Base-by-base conservation (phyloP, 2,329 filamentous ascomycete species). In the Boeremia lycopersici region DNA sequence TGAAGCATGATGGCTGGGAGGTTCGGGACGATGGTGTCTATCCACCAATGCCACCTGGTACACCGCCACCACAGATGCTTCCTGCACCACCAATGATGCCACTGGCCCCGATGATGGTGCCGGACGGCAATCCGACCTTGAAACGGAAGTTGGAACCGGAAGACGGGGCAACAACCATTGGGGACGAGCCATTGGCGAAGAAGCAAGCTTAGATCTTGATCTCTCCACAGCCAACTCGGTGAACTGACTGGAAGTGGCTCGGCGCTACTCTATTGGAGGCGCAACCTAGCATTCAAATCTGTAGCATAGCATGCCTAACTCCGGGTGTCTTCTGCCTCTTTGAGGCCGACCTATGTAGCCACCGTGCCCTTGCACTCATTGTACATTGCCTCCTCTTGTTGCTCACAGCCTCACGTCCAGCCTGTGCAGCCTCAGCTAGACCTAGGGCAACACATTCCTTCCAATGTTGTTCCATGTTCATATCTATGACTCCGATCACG, bases 1-100 rank as follows among this genome's bases (percentile, higher is more conserved):
- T 95, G 80, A 82, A 85, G 73, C 75, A 77, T 35, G 76, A 82
- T 19, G 91, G 91, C 0, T 96, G 90, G 89, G 79, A 62, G 31
- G 63, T 73, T 33, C 61, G 54, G 28, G 63, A 73, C 23, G 68
- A 64, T 25, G 64, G 66, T 3, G 65, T 74, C 9, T 65, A 59
- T 41, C 70, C 73, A 15, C 71, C 72, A 1, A 54, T 71, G 56
- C 67, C 70, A 0, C 4, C 56, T 26, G 64, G 59, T 25, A 49
- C 54, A 12, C 65, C 65, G 7, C 65, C 66, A 8, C 33, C 49
- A 10, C 19, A 55, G 28, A 56, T 53, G 13, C 54, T 58, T 6
- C 23, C 48, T 13, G 61, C 56, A 11, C 61, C 59, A 3, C 49
- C 57, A 0, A 67, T 67, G 58, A 61, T 66, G 19, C 54, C 61